phyloP scores from a whole-genome alignment of 108 stramenopile genomes.

The Ochromonas danica region DNA sequence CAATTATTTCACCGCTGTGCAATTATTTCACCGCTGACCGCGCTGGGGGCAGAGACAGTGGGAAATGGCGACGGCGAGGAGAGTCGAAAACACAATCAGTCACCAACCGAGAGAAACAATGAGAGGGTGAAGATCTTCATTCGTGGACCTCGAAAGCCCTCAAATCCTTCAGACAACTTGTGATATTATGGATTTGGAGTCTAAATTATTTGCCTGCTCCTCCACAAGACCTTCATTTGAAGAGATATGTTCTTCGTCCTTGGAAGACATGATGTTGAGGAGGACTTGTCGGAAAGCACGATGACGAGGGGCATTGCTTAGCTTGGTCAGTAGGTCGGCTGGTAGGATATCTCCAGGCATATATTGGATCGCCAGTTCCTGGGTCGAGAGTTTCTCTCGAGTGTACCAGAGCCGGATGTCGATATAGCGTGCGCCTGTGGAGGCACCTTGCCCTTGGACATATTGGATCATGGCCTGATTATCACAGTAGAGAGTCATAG shows the following conservation, averaged over 20 bases:
- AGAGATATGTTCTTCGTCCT: background rate
- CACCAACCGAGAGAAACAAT: no score
- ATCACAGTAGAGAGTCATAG: background rate
- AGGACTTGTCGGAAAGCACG: background rate
- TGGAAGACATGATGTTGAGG: background rate
- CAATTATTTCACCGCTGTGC: no score
- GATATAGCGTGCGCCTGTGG: background rate
- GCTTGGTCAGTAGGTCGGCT: background rate
- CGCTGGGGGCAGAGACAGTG: no score
- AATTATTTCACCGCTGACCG: no score
- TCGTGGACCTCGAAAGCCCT: no score
- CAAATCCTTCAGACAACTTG: no score
- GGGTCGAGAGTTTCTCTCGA: background rate
- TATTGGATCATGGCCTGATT: background rate
- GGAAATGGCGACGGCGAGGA: no score
- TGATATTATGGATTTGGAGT: no score
- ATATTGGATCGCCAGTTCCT: background rate
- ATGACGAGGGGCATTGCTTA: background rate
- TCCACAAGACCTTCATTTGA: background rate
- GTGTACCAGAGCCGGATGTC: background rate
- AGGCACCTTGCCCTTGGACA: background rate
- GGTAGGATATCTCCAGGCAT: background rate
- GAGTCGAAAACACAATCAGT: no score
- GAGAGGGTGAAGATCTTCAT: no score
- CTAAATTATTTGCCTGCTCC: no score